Conservation (phyloP, 257 asterid species). For the Capsicum rhomboideum region DNA sequence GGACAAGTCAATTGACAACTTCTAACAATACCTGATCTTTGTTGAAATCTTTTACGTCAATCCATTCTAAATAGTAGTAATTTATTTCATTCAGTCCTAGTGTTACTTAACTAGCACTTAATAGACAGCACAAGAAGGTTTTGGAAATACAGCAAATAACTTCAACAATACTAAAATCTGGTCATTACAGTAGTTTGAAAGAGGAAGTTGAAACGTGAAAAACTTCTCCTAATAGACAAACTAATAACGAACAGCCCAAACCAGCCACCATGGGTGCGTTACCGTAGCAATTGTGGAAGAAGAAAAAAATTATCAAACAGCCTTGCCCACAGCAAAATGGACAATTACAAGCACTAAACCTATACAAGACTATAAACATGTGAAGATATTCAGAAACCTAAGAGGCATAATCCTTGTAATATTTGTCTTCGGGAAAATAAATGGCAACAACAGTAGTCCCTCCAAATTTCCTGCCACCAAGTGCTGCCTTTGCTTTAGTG, state of each 20-base stretch:
- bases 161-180: neutral
- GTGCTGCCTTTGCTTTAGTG: slow-evolving; percentile 44
- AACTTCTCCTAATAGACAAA: neutral
- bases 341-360: neutral
- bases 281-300: neutral
- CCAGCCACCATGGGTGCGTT: neutral
- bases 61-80: neutral
- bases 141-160: neutral
- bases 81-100: neutral
- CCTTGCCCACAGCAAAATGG: neutral
- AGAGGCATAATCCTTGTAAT: slow-evolving; percentile 32
- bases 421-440: slow-evolving; percentile 59
- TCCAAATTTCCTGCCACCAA: slow-evolving; percentile 58
- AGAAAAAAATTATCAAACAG: neutral
- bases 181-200: neutral
- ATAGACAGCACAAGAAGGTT: neutral
- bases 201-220: neutral
- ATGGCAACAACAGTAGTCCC: slow-evolving; percentile 47
- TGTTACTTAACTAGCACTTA: neutral
- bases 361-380: neutral
- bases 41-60: too few species aligned
- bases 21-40: too few species aligned
- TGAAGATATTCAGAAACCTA: neutral
- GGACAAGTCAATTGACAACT: too few species aligned
- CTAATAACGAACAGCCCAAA: neutral